Evolutionary conservation across 2,329 filamentous ascomycete species (phyloP).

Genomic region (Aureobasidium zeae): DNA sequence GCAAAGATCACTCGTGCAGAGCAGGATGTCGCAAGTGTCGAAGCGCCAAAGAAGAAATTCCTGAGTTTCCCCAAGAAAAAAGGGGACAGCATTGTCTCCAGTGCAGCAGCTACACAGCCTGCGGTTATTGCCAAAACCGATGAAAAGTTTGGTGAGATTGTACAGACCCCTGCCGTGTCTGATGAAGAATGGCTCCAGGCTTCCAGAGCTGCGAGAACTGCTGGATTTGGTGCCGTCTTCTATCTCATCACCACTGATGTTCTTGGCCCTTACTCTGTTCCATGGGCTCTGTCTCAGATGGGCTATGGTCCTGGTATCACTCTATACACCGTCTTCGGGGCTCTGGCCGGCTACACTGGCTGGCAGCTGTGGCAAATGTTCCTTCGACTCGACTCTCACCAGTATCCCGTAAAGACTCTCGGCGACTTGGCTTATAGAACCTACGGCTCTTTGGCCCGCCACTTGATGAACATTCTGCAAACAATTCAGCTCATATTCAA

Average conservation of each 20-base stretch:
- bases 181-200: conserved; percentile 31
- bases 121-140: too few species aligned
- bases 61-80: conserved; percentile 19
- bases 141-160: neutral
- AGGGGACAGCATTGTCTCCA: conserved; percentile 18
- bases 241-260: conserved; percentile 39
- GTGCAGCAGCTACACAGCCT: too few species aligned
- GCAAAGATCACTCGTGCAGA: conserved; percentile 29
- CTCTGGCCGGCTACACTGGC: conserved; percentile 30
- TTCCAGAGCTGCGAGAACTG: conserved; percentile 28
- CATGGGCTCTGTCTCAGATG: conserved; percentile 27
- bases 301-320: conserved; percentile 31
- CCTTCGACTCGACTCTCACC: conserved; percentile 33
- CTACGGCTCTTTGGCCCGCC: conserved; percentile 30
- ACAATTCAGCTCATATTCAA: conserved; percentile 39
- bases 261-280: conserved; percentile 30
- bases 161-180: conserved; percentile 8
- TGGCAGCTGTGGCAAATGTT: conserved; percentile 34
- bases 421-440: conserved; percentile 36
- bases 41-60: conserved; percentile 14
- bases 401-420: conserved; percentile 34
- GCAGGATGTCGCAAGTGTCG: conserved; percentile 21
- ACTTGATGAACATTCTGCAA: conserved; percentile 33
- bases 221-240: conserved; percentile 32
- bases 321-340: conserved; percentile 32